These are phyloP conservation scores for Sutorius eximius DNA, from an alignment of 1,284 basidiomycete species.

Conservation along the genomic window DNA sequence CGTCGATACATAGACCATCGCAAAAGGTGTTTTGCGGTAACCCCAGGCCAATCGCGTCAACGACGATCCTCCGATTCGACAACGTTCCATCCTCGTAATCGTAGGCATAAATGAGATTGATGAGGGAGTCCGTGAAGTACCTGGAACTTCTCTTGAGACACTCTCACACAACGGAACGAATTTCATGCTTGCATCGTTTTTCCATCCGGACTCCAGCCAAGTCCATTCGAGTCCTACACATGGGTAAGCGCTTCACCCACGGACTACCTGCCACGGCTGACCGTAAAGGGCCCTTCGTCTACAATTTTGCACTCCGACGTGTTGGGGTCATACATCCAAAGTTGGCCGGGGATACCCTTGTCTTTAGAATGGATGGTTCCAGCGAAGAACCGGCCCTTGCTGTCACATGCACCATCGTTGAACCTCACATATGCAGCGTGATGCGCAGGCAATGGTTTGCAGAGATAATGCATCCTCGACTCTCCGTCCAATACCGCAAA, in stretches of 20 bases:
- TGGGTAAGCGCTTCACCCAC: neutral
- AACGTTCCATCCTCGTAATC: conserved; percentile 58
- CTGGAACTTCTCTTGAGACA: conserved; percentile 35
- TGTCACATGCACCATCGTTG: conserved; percentile 71
- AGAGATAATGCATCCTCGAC: conserved; percentile 32
- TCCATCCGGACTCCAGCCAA: conserved; percentile 26
- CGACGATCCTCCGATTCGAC: conserved; percentile 53
- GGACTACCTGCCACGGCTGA: conserved; percentile 28
- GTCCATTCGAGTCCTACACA: conserved; percentile 23
- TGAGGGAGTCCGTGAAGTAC: conserved; percentile 67
- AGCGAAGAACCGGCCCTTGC: conserved; percentile 61
- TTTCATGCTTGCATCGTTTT: conserved; percentile 23
- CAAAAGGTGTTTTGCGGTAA: conserved; percentile 50
- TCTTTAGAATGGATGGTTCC: conserved; percentile 57
- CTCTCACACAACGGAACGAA: neutral
- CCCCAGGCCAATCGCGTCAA: conserved; percentile 57
- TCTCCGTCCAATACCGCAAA: conserved; percentile 21
- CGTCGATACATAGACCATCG: conserved; percentile 67
- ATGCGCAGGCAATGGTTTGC: conserved; percentile 46
- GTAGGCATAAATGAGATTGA: conserved; percentile 65
- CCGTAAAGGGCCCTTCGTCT: conserved; percentile 67
- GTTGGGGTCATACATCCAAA: conserved; percentile 60
- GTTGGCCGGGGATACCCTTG: conserved; percentile 51
- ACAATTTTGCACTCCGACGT: conserved; percentile 48
- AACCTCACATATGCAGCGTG: conserved; percentile 52